phyloP scores from a whole-genome alignment of 805 yeast genomes.

The Myxozyma monticola region DNA sequence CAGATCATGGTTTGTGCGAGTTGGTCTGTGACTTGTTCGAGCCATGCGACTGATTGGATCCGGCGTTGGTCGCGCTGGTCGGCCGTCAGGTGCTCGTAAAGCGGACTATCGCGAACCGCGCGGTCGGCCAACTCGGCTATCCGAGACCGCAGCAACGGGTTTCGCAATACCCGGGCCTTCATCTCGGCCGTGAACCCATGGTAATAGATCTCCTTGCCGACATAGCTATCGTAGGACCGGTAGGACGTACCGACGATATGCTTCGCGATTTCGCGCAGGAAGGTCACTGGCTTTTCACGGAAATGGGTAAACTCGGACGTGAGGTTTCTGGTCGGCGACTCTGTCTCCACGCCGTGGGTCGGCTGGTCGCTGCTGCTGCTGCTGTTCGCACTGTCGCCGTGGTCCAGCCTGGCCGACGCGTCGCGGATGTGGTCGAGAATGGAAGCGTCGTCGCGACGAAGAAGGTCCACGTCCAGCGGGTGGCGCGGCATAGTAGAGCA shows the following conservation, averaged over 20 bases:
- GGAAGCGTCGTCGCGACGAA: conserved; percentile 23
- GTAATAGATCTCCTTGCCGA: conserved; percentile 40
- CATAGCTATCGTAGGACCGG: conserved; percentile 42
- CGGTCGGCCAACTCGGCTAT: conserved; percentile 38
- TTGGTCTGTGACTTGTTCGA: conserved; percentile 35
- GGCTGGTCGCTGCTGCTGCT: not conserved
- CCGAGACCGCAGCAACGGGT: conserved; percentile 36
- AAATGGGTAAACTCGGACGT: conserved; percentile 39
- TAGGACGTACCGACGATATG: conserved; percentile 40
- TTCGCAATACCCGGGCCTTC: conserved; percentile 35
- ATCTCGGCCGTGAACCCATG: conserved; percentile 38
- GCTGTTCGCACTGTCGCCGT: not conserved
- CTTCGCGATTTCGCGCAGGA: conserved; percentile 36
- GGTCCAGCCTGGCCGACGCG: not conserved
- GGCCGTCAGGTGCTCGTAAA: conserved; percentile 30
- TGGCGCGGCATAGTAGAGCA: conserved; percentile 11
- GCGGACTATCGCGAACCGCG: conserved; percentile 36
- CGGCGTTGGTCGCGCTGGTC: conserved; percentile 35
- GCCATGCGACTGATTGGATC: conserved; percentile 35
- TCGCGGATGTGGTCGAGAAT: conserved; percentile 25
- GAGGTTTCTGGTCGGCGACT: conserved; percentile 34
- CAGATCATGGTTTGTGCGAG: conserved; percentile 41
- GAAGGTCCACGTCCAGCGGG: conserved; percentile 22
- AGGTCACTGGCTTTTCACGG: conserved; percentile 41
- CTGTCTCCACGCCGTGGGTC: conserved; percentile 9